Evolutionary conservation across 495 filamentous ascomycete species (phyloP), one percentile per base, ranked within the genome.

Genomic region (Paragyromitra xinjiangensis): DNA sequence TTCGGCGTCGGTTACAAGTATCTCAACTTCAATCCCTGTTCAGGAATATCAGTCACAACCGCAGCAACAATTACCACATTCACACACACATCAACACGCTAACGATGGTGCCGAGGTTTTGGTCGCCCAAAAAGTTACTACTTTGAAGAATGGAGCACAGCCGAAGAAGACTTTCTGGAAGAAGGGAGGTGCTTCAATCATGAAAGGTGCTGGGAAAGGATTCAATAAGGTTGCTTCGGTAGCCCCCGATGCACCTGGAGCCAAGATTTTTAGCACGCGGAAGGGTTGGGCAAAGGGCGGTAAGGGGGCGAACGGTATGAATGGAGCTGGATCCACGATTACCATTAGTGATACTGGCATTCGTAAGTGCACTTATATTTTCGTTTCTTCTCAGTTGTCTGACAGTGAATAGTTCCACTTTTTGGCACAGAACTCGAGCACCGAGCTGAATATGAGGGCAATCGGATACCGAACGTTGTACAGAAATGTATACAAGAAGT

Each of bases 401-500:
- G 29, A 75, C 58, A 56, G 37, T 6, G 24, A 39, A 50, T 80
- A 59, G 79, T 81, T 78, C 39, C 87, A 16, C 89, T 99, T 5
- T 99, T 98, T 82, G 96, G 96, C 29, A 94, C 94, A 6, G 96
- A 98, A 50, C 88, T 99, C 61, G 88, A 92, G 66, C 90, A 92
- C 71, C 89, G 96, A 64, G 91, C 93, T 82, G 94, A 97, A 66
- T 93, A 90, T 81, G 96, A 99, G 83, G 92, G 92, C 75, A 90
- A 92, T 53, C 89, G 93, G 69, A 95, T 99, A 72, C 96, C 96
- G 26, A 89, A 89, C 81, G 91, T 99, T 61, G 91, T 99, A 50
- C 93, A 91, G 68, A 92, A 94, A 63, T 99, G 96, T 85, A 97
- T 99, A 80, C 93, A 97, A 82, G 95, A 99, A 85, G 96, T 99